Evolutionary conservation across 495 filamentous ascomycete species (phyloP).

Genomic region (Daldinia loculata): DNA sequence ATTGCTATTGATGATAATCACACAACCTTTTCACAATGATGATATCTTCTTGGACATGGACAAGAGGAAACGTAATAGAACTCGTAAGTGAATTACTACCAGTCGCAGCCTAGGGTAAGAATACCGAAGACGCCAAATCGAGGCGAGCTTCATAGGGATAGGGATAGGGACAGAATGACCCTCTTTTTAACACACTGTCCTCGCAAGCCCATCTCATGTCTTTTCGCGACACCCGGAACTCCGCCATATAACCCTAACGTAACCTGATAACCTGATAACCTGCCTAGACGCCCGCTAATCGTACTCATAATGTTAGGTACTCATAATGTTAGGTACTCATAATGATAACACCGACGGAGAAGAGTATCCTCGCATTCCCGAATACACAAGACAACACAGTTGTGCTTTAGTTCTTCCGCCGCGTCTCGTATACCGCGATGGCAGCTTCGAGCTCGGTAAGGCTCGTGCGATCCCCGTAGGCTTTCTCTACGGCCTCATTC

Average conservation of each 20-base stretch:
- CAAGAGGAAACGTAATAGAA: conserved; percentile 1
- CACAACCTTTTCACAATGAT: not conserved
- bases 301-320: not conserved
- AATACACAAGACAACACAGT: not conserved
- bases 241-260: not conserved
- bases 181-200: not conserved
- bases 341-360: not conserved
- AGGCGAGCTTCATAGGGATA: conserved; percentile 2
- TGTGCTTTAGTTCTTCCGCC: conserved; percentile 41
- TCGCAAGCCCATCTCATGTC: not conserved
- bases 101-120: conserved; percentile 1
- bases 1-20: not conserved
- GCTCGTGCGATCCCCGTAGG: conserved; percentile 67
- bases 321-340: not conserved
- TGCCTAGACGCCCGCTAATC: conserved; percentile 5
- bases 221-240: not conserved
- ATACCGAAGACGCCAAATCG: not conserved
- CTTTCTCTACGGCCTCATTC: conserved; percentile 55
- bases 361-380: not conserved
- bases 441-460: conserved; percentile 66
- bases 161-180: not conserved
- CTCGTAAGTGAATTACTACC: not conserved
- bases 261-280: not conserved
- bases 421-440: conserved; percentile 61
- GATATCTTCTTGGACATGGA: not conserved